A percentile compares a stretch with the other conserved stretches of the same genome.
phyloP scores from a whole-genome alignment of 1,284 basidiomycete species.

The Pseudozyma hubeiensis region DNA sequence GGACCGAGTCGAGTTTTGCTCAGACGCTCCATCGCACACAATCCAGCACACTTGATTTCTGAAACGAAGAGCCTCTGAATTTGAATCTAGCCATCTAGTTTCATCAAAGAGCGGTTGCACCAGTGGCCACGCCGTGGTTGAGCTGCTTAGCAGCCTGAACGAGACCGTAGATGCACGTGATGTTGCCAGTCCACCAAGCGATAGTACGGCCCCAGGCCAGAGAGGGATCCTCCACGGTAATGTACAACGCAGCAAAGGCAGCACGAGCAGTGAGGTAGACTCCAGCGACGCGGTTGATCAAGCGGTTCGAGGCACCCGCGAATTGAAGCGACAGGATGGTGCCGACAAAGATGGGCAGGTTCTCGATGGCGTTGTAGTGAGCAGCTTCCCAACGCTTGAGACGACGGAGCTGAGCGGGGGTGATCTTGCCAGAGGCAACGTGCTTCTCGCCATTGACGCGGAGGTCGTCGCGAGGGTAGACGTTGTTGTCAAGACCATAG shows the following conservation, averaged over 20 bases:
- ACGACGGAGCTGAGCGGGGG: constrained; percentile 31
- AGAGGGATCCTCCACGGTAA: constrained; percentile 21
- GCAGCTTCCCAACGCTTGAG: constrained; percentile 52
- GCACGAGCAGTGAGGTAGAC: constrained; percentile 35
- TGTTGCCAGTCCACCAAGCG: constrained; percentile 47
- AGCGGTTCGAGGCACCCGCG: constrained; percentile 38
- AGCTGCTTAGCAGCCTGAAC: constrained; percentile 43
- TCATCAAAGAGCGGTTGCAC: constrained; percentile 28
- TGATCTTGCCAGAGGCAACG: constrained; percentile 49
- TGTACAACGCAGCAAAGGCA: constrained; percentile 39
- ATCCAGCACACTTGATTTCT: too few relatives aligned
- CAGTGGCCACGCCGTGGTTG: constrained; percentile 40
- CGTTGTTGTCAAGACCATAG: constrained; percentile 48
- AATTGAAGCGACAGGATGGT: constrained; percentile 50
- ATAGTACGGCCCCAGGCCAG: constrained; percentile 28
- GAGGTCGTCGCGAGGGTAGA: constrained; percentile 46
- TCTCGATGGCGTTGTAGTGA: constrained; percentile 52
- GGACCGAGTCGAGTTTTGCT: too few relatives aligned
- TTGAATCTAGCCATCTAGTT: too few relatives aligned
- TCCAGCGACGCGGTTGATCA: constrained; percentile 48
- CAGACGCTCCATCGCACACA: too few relatives aligned
- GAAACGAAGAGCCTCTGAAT: too few relatives aligned
- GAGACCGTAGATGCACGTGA: constrained; percentile 46
- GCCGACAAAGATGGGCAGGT: constrained; percentile 45
- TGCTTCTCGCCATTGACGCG: constrained; percentile 36